These are phyloP conservation scores for Penicillium sp. DNA, from an alignment of 2,329 filamentous ascomycete species.

Conservation along the genomic window DNA sequence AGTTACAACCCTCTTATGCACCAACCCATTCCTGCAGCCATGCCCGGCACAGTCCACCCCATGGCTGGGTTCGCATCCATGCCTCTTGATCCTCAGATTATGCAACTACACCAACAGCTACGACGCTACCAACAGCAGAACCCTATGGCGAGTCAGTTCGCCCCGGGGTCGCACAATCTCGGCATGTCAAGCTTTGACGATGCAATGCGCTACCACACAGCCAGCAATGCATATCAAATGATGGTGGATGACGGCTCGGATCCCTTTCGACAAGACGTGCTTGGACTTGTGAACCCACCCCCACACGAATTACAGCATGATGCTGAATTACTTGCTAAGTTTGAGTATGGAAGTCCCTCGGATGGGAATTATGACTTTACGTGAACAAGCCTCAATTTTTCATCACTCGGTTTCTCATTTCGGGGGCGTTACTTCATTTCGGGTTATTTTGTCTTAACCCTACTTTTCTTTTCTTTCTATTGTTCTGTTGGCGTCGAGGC, in stretches of 20 bases:
- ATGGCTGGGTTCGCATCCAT: constrained; percentile 50
- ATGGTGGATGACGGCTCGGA: constrained; percentile 45
- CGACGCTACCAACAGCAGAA: constrained; percentile 43
- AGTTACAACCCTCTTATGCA: constrained; percentile 36
- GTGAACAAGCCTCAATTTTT: constrained; percentile 28
- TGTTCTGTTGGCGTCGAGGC: constrained; percentile 7
- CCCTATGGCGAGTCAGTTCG: constrained; percentile 37
- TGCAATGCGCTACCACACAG: constrained; percentile 39
- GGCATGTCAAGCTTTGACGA: constrained; percentile 40
- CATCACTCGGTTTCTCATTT: background rate
- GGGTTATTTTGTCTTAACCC: constrained; percentile 7
- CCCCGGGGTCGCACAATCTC: constrained; percentile 33
- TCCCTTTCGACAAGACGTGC: constrained; percentile 39
- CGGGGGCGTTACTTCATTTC: constrained; percentile 8
- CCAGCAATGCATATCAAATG: constrained; percentile 42
- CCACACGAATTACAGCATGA: constrained; percentile 44
- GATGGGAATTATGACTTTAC: constrained; percentile 40
- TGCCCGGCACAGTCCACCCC: constrained; percentile 38
- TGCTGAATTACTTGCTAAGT: constrained; percentile 41
- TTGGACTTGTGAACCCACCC: constrained; percentile 41
- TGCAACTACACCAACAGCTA: constrained; percentile 51
- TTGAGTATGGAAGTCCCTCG: constrained; percentile 40
- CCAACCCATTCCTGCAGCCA: constrained; percentile 32
- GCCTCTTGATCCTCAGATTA: constrained; percentile 63
- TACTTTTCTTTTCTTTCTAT: background rate